Base-by-base conservation (phyloP, 257 asterid genomes). In the Coffea eugenioides region DNA sequence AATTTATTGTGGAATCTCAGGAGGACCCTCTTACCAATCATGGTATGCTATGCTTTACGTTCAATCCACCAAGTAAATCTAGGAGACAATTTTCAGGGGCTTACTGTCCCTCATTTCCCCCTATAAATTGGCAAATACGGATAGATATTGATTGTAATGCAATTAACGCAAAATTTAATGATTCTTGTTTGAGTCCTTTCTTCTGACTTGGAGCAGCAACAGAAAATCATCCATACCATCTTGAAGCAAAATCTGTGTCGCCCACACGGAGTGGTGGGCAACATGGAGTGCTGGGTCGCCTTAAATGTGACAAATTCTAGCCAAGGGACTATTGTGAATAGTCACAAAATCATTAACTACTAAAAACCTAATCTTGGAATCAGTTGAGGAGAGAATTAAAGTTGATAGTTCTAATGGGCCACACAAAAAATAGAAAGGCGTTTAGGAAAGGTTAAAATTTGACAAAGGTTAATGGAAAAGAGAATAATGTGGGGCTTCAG, bases 271-370 rank as follows among this genome's bases (percentile, higher is more conserved):
- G 81, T 81, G 78, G 69, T 61, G 36, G 69, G 39, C 66, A 70
- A 25, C 52, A 82, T 51, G 45, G 71, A 65, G 39, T 61, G 76
- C 52, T 62, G 57, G 71, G 77, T 74, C 69, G 73, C 78, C 67
- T 71, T 39, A 70, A 74, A 52, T 59, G 74, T 74, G 73, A 74
- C 78, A 79, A 51, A 79, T 59, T 46, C 68, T 13, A 74, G 13
- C 70, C 45, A 31, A 36, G 67, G 71, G 68, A 41, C 68, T 27
- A 27, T 48, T 36, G 56, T 36, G 70, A 65, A 68, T 23, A 59
- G 41, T 66, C n/a, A 27, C 21, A 8, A 39, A 51, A 65, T 77
- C 62, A 69, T 46, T 69, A 31, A 62, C 62, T 45, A 68, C 62
- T 45, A 57, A 27, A 69, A 49, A 77, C 71, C 66, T 43, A 39